phyloP scores from a whole-genome alignment of 176 grass and related monocot genomes.

The Elaeis guineensis region DNA sequence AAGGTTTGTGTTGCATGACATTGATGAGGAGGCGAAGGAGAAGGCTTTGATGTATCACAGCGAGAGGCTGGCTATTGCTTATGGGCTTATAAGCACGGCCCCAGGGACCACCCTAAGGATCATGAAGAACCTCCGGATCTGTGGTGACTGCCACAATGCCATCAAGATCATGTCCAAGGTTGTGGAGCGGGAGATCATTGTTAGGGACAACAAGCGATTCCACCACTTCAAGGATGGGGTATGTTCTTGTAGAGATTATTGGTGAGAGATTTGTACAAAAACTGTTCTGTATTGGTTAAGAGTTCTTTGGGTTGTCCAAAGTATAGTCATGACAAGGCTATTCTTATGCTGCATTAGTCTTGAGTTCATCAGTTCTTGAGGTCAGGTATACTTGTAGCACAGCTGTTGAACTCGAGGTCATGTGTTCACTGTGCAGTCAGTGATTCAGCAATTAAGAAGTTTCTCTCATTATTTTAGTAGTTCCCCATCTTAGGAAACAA shows the following conservation, averaged over 20 bases:
- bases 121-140: slow-evolving; percentile 94
- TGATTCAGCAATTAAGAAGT: too few species aligned
- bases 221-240: slow-evolving; percentile 77
- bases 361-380: too few species aligned
- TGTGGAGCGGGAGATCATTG: slow-evolving; percentile 60
- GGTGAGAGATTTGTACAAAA: slow-evolving; percentile 32
- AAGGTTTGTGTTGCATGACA: slow-evolving; percentile 56
- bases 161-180: slow-evolving; percentile 88
- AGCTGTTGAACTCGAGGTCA: too few species aligned
- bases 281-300: too few species aligned
- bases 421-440: too few species aligned
- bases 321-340: too few species aligned
- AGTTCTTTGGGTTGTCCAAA: too few species aligned
- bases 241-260: slow-evolving; percentile 84
- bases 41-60: slow-evolving; percentile 91
- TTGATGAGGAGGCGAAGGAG: slow-evolving; percentile 67
- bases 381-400: too few species aligned
- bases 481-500: too few species aligned
- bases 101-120: slow-evolving; percentile 57
- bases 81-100: slow-evolving; percentile 63
- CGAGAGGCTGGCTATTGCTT: slow-evolving; percentile 80
- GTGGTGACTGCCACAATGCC: slow-evolving; percentile 79
- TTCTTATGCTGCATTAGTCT: too few species aligned
- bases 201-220: slow-evolving; percentile 88
- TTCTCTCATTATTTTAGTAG: too few species aligned